Base-by-base conservation (phyloP, 371 early-diverging fungal species). In the Massospora cicadina region DNA sequence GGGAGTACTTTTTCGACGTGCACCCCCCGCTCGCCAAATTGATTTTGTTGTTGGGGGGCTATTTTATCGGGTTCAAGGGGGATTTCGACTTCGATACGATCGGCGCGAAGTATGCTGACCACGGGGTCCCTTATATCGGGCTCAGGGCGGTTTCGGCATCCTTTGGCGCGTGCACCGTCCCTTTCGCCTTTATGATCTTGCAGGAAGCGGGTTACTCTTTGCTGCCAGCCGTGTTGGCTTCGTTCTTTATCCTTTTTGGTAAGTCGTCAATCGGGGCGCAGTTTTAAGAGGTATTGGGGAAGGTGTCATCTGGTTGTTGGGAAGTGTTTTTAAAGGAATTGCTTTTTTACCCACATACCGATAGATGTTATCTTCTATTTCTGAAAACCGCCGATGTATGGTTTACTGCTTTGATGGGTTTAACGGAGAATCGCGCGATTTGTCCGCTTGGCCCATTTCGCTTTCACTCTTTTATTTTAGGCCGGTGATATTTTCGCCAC, bases 1-100 rank as follows among this genome's bases (percentile, higher is more conserved):
- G 90, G 25, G 77, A 80, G 65, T 99, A 92, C 78, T 98, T 87
- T 76, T 98, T 99, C 76, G 99, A 99, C 72, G 98, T 99, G 24
- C 99, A 99, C 71, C 99, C 99, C 33, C 99, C 99, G 2, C 79
- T 99, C 54, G 99, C 98, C 26, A 98, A 98, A 73, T 70, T 99
- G 75, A 77, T 99, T 72, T 75, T 98, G 21, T 98, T 95, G 10
- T 81, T 81, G 25, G 80, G 78, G 60, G 94, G 93, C 0, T 86
- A 79, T 65, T 69, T 93, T 26, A 72, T 89, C 29, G 96, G 97
- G 23, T 96, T 91, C 72, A 89, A 96, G 66, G 98, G 98, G 0
- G 84, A 87, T 66, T 98, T 87, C 70, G 76, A 87, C 67, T 98
- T 98, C 71, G 92, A 87, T 23, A 88, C 86, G 65, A 98, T 98